phyloP scores from a whole-genome alignment of 2,329 filamentous ascomycete genomes.

The Clathrospora elynae region DNA sequence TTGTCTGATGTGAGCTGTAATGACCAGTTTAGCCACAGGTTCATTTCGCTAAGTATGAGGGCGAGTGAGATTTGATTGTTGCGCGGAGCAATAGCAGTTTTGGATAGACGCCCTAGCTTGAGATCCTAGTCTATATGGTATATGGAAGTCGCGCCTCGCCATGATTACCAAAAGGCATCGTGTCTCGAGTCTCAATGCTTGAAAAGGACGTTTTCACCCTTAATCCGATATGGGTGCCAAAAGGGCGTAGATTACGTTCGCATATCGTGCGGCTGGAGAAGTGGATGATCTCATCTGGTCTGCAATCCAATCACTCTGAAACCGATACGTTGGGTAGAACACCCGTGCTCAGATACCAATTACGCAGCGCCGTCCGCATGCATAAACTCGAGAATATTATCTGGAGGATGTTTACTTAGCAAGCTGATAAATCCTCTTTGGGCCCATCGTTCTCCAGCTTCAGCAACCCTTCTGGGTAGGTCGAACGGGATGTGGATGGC shows the following conservation, averaged over 20 bases:
- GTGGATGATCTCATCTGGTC: slow-evolving; percentile 1
- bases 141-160: neutral
- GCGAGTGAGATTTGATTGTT: slow-evolving; percentile 18
- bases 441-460: slow-evolving; percentile 6
- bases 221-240: neutral
- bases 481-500: slow-evolving; percentile 7
- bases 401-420: neutral
- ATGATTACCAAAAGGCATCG: neutral
- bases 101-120: slow-evolving; percentile 5
- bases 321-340: slow-evolving; percentile 1
- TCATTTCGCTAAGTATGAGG: slow-evolving; percentile 21
- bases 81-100: slow-evolving; percentile 8
- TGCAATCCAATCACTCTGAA: slow-evolving; percentile 9
- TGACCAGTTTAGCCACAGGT: slow-evolving; percentile 13
- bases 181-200: neutral
- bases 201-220: neutral
- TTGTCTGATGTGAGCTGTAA: slow-evolving; percentile 13
- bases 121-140: neutral
- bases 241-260: neutral
- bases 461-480: slow-evolving; percentile 1
- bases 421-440: neutral
- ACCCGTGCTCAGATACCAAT: slow-evolving; percentile 1
- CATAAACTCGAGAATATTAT: neutral
- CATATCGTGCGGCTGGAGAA: neutral
- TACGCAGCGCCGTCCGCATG: neutral